Evolutionary conservation across 169 alveolate genomes (phyloP).

Genomic region (Condylostoma magnum): DNA sequence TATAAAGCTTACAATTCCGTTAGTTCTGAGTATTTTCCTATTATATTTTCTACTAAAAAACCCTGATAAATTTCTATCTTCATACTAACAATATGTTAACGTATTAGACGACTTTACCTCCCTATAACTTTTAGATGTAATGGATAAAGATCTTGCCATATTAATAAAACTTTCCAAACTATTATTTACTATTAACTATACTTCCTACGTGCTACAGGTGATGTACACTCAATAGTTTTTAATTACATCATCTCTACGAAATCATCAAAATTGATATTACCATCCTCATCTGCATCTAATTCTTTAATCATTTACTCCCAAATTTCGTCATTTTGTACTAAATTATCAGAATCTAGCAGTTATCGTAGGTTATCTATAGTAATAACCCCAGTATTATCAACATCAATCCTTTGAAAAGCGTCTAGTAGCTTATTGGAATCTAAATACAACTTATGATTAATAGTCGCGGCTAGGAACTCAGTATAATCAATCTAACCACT

Average conservation of each 20-base stretch:
- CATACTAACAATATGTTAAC: too few relatives aligned
- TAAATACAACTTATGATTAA: slow-evolving; percentile 45
- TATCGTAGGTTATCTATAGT: slow-evolving; percentile 54
- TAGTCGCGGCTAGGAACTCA: slow-evolving; percentile 69
- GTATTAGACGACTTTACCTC: too few relatives aligned
- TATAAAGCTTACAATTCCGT: too few relatives aligned
- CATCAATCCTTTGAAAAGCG: slow-evolving; percentile 62
- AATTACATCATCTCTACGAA: slow-evolving; percentile 57
- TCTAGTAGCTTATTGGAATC: slow-evolving; percentile 55
- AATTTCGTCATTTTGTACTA: slow-evolving; percentile 21
- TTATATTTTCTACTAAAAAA: too few relatives aligned
- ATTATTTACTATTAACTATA: too few relatives aligned
- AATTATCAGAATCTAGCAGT: slow-evolving; percentile 49
- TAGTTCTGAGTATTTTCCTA: too few relatives aligned
- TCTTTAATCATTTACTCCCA: slow-evolving; percentile 61
- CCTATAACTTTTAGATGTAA: too few relatives aligned
- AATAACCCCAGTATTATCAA: slow-evolving; percentile 66
- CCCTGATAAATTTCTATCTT: too few relatives aligned
- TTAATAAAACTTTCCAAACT: too few relatives aligned
- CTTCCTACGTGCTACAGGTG: too few relatives aligned
- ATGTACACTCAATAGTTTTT: too few relatives aligned
- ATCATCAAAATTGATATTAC: slow-evolving; percentile 64
- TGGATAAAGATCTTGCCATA: too few relatives aligned
- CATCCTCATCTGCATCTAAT: slow-evolving; percentile 69
- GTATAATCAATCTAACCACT: slow-evolving; percentile 72